Evolutionary conservation across 2,329 filamentous ascomycete genomes (phyloP).

Genomic region (Volutella citrinella): DNA sequence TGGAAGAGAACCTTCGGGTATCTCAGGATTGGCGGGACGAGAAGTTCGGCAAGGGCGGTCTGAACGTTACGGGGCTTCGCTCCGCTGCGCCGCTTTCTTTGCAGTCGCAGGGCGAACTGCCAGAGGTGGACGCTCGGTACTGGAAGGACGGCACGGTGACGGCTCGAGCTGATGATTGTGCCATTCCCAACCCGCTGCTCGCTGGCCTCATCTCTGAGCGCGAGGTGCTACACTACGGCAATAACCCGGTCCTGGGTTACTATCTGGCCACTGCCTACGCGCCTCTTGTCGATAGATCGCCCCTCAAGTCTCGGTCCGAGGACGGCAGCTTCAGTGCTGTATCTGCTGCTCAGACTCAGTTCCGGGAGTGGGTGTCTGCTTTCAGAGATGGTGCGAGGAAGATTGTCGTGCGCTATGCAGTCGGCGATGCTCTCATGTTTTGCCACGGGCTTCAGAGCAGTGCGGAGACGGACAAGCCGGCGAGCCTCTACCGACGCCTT

Average conservation of each 20-base stretch:
- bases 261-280: slow-evolving; percentile 51
- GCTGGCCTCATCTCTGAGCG: slow-evolving; percentile 30
- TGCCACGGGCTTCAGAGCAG: slow-evolving; percentile 48
- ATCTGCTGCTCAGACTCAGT: slow-evolving; percentile 41
- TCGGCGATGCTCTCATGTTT: slow-evolving; percentile 49
- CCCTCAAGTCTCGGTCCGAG: slow-evolving; percentile 27
- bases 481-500: slow-evolving; percentile 41
- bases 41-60: slow-evolving; percentile 16
- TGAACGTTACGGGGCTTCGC: slow-evolving; percentile 29
- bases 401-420: slow-evolving; percentile 43
- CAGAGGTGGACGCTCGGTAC: slow-evolving; percentile 26
- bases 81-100: slow-evolving; percentile 37
- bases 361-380: slow-evolving; percentile 42
- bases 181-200: slow-evolving; percentile 45
- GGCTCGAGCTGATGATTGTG: slow-evolving; percentile 8
- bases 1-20: slow-evolving; percentile 16
- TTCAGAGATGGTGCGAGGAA: slow-evolving; percentile 31
- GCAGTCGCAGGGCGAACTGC: slow-evolving; percentile 19
- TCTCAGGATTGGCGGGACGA: slow-evolving; percentile 14
- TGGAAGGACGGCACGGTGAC: slow-evolving; percentile 34
- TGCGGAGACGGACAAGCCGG: slow-evolving; percentile 26
- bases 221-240: slow-evolving; percentile 44
- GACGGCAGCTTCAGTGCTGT: slow-evolving; percentile 22
- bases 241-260: slow-evolving; percentile 53
- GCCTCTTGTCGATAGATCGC: slow-evolving; percentile 35